Base-by-base conservation (phyloP, 306 rosid genomes). In the apple (Malus domestica) region DNA sequence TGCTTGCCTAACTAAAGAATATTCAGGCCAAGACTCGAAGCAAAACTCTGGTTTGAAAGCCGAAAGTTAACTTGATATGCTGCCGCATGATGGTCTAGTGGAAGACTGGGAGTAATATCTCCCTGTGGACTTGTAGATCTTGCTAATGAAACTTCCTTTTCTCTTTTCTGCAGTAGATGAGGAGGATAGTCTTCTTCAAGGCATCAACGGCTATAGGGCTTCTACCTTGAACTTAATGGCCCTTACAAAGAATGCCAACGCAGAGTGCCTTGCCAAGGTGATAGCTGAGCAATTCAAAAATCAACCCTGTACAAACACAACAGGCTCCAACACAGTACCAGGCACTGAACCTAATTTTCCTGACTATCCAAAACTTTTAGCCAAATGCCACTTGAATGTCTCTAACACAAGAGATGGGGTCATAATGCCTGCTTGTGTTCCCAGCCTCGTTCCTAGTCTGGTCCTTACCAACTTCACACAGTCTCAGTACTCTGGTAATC, bases 261-360 rank as follows among this genome's bases (percentile, higher is more conserved):
- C 98, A 59, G 90, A 80, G 63, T 94, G 97, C 80, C 86, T 94
- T 16, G 98, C 98, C 19, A 87, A 88, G 45, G 59, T 86, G 84
- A 76, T 94, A 23, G 93, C 98, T 57, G 93, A 86, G 40, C 92
- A 94, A 79, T 91, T 94, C 86, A 90, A 90, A 89, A 67, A 82
- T 13, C 89, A 86, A 84, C 90, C 90, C 38, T 91, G 98, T 67
- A 91, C 97, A 73, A 94, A 94, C 86, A 76, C 91, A 62, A 94
- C 97, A 35, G 98, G 98, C 45, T 84, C 98, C 73, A 91, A 91
- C 87, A 91, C 97, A 1, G 90, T 94, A 54, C 89, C 89, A 49
- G 98, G 98, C 76, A 91, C 95, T 2, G 98, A 94, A 74, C 91
- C 98, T 30, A 90, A 86, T 73, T 90, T 94, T 38, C 10, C 94